A percentile compares a stretch with the other conserved stretches of the same genome.
These are phyloP conservation scores for Eimeria acervulina DNA, from an alignment of 169 alveolate species.

Conservation along the genomic window DNA sequence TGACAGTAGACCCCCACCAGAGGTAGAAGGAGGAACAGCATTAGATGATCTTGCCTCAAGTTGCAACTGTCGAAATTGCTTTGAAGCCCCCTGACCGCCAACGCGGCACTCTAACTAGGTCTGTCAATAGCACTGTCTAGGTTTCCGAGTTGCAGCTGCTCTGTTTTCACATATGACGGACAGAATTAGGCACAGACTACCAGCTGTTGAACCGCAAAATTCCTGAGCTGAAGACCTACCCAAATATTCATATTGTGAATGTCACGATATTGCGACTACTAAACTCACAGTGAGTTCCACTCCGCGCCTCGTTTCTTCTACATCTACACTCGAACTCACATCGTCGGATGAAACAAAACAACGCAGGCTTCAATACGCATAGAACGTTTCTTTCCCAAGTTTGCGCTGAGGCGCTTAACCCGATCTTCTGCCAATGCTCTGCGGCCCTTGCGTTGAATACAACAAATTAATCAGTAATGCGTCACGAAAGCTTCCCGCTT, in stretches of 20 bases:
- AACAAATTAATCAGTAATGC: too few relatives aligned
- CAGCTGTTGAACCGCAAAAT: neutral
- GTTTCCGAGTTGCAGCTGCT: too few relatives aligned
- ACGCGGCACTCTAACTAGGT: neutral
- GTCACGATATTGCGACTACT: too few relatives aligned
- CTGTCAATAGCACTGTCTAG: neutral
- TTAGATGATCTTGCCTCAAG: neutral
- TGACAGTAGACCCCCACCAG: too few relatives aligned
- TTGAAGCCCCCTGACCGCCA: neutral
- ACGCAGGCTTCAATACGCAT: neutral
- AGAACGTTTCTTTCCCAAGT: neutral
- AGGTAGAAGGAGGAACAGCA: neutral
- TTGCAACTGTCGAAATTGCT: neutral
- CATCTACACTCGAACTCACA: too few relatives aligned
- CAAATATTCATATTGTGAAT: too few relatives aligned
- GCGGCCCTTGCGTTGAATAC: neutral
- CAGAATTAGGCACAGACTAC: neutral
- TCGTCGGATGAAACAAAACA: neutral
- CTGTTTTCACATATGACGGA: too few relatives aligned
- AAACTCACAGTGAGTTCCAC: too few relatives aligned
- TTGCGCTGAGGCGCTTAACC: neutral
- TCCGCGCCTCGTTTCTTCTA: too few relatives aligned
- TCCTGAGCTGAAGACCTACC: neutral
- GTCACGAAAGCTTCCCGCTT: neutral
- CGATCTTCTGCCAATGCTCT: neutral